Evolutionary conservation across 768 basidiomycete genomes (phyloP), one percentile per base, ranked within the genome.

Genomic region (Chiua virens): DNA sequence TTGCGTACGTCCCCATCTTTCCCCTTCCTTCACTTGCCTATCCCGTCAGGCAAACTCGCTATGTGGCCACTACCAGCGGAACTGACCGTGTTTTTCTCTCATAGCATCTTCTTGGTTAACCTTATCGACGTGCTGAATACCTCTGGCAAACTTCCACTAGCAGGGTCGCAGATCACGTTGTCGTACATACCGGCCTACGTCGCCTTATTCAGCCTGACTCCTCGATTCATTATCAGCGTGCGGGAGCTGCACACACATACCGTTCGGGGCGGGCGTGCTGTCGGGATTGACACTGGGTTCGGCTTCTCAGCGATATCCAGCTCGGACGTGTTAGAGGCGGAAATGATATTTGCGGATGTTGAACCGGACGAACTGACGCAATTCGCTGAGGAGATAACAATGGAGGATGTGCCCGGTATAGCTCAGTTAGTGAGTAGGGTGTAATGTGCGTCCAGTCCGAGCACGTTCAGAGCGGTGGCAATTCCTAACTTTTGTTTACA

Each of bases 211-310:
- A 40, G 4, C 17, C 15, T 45, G 15, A 25, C 39, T 11, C 51
- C 40, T 47, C 36, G 42, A 5, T 45, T 50, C 43, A 45, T 50
- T 34, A 34, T 45, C n/a, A 45, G 30, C 23, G n/a, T 45, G 10
- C 45, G 35, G 35, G 45, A 36, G 45, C 5, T 45, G 35, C 25
- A 45, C 22, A 23, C 45, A 14, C 23, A n/a, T 8, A 36, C 35
- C 20, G 21, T 37, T n/a, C 17, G 23, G 14, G 45, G 30, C 2
- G 14, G 30, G 14, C 14, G 30, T 13, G n/a, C n/a, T n/a, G n/a
- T n/a, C 13, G 32, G 23, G 17, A 25, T 36, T 2, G 45, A 45
- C 11, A 37, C 45, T 25, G 45, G 34, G 35, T 45, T 45, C 17
- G 45, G 45, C 17, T 27, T 37, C 23, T 23, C 23, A 10, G 14